Base-by-base conservation (phyloP, 2,329 filamentous ascomycete species). In the Bipolaris sorokiniana region DNA sequence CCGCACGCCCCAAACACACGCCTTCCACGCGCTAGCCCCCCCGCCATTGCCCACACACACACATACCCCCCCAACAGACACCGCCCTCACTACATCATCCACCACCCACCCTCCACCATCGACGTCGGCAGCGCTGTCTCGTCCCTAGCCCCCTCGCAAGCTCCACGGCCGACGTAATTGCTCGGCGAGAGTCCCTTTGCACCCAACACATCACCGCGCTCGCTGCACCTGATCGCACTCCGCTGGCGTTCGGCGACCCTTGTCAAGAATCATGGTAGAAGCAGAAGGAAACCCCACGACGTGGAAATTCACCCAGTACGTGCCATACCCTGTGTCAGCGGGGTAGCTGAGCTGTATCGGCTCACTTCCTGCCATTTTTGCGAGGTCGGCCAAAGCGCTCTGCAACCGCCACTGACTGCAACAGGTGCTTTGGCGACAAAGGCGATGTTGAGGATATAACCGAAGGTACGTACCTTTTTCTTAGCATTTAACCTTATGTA, bases 261-360 rank as follows among this genome's bases (percentile, higher is more conserved):
- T 51, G 56, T 56, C 48, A 22, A 59, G 60, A 72, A 94, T 89
- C 83, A 97, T 98, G 93, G 93, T 95, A 84, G 93, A 97, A 87
- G 90, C 89, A 83, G 92, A 96, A 83, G 86, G 90, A 82, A 92
- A 88, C 85, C 89, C 91, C 82, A 93, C 93, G 77, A 98, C 93
- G 82, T 98, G 94, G 94, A 98, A 98, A 86, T 98, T 98, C 83
- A 98, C 94, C 80, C 94, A 98, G 93, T 96, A 90, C 80, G 92
- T 72, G 53, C 47, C 23, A 20, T 20, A 44, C n/a, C 16, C 20
- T 59, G 7, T 22, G n/a, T 15, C n/a, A 15, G 33, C 37, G 22
- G 10, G 23, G 15, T 18, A 26, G 33, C 1, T 5, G 13, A 22
- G 20, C 23, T 48, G 26, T 40, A 33, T 13, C 41, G 42, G n/a